Evolutionary conservation across 345 rosid genomes (phyloP).

Genomic region (Lagerstroemia speciosa): DNA sequence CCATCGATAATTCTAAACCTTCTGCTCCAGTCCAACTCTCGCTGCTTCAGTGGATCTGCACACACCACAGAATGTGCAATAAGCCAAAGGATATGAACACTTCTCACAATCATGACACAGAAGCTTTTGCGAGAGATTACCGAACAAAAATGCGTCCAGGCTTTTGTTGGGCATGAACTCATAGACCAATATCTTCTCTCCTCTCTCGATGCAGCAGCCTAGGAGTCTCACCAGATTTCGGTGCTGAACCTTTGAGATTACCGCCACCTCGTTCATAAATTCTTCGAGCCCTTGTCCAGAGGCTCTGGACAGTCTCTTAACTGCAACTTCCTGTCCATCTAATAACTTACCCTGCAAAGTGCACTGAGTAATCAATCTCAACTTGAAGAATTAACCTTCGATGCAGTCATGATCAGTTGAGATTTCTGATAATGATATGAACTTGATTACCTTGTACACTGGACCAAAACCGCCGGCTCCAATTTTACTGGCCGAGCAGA

Average conservation of each 20-base stretch:
- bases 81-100: no score
- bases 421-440: no score
- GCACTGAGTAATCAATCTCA: no score
- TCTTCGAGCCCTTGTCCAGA: slow-evolving; percentile 72
- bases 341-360: slow-evolving; percentile 52
- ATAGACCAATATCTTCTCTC: slow-evolving; percentile 73
- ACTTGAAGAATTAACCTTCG: slow-evolving; percentile 35
- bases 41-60: slow-evolving; percentile 38
- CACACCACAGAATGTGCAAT: slow-evolving; percentile 8
- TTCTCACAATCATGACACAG: no score
- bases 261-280: slow-evolving; percentile 70
- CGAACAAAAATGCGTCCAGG: slow-evolving; percentile 59
- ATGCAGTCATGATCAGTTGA: no score
- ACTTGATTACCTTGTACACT: slow-evolving; percentile 22
- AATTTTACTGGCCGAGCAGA: slow-evolving; percentile 14
- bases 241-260: slow-evolving; percentile 79
- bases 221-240: slow-evolving; percentile 67
- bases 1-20: slow-evolving; percentile 56
- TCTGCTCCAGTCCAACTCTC: slow-evolving; percentile 41
- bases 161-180: slow-evolving; percentile 75
- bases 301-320: slow-evolving; percentile 60
- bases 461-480: slow-evolving; percentile 39
- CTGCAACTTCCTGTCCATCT: slow-evolving; percentile 64
- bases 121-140: no score
- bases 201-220: slow-evolving; percentile 55